Evolutionary conservation across 768 basidiomycete genomes (phyloP).

Genomic region (Coprinellus micaceus): DNA sequence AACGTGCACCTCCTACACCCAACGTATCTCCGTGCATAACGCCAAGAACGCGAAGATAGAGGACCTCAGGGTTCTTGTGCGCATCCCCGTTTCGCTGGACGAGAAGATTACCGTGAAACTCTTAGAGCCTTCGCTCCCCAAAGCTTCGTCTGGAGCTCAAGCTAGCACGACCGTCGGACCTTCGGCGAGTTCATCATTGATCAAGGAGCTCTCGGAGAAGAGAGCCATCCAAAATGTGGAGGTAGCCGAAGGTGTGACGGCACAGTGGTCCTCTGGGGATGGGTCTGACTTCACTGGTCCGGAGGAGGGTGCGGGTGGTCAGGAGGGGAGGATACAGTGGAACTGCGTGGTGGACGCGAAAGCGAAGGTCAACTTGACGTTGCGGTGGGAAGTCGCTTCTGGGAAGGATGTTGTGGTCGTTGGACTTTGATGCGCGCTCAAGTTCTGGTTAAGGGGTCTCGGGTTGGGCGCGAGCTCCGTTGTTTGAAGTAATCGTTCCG

Average conservation of each 20-base stretch:
- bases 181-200: too few relatives aligned
- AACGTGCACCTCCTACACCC: constrained; percentile 26
- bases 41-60: constrained; percentile 30
- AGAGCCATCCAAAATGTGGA: constrained; percentile 16
- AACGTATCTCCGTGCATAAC: constrained; percentile 39
- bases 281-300: constrained; percentile 17
- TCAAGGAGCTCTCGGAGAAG: constrained; percentile 1
- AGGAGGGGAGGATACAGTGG: constrained; percentile 34
- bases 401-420: constrained; percentile 10
- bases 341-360: constrained; percentile 26
- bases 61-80: constrained; percentile 37
- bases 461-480: too few relatives aligned
- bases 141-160: constrained; percentile 2
- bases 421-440: constrained; percentile 14
- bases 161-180: neutral
- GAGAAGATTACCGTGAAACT: constrained; percentile 39
- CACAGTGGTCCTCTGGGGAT: constrained; percentile 35
- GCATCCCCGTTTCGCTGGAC: constrained; percentile 35
- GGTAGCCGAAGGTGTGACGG: constrained; percentile 25
- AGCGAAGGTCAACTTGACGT: constrained; percentile 30
- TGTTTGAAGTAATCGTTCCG: too few relatives aligned
- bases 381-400: constrained; percentile 35
- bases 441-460: too few relatives aligned
- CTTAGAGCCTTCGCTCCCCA: constrained; percentile 25
- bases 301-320: constrained; percentile 13